Evolutionary conservation across 495 filamentous ascomycete species (phyloP), one percentile per base, ranked within the genome.

Genomic region (Penicillium angulare): DNA sequence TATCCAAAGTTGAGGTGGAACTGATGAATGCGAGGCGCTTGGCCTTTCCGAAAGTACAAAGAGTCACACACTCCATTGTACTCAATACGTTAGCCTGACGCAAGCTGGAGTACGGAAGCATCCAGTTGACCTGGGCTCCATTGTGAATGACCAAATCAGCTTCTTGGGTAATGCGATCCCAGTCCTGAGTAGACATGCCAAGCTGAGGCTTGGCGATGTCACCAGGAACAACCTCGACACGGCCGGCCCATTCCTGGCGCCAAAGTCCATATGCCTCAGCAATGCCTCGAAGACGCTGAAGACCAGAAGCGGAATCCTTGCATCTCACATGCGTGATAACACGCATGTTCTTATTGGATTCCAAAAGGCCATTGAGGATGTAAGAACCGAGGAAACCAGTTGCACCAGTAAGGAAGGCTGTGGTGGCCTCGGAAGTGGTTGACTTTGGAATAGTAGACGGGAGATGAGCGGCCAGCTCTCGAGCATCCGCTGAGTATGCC

Each of bases 381-480:
- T 88, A 92, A 0, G 88, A 83, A 18, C 93, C 93, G 6, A 97
- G 67, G 74, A 96, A 97, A 7, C 92, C 92, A 26, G 93, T 97
- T 0, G 87, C 90, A 24, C 92, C 93, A 12, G 93, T 97, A 5
- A 97, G 74, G 61, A 98, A 86, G 16, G 92, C 73, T 0, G 85
- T 91, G 5, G 77, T 62, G 32, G 71, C 68, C 20, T 52, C 45
- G 31, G 64, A 35, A 15, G 59, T 62, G 57, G 70, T 57, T 7
- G 58, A 31, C 32, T 66, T 57, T 0, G 60, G 65, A 71, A 63
- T 8, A 59, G 60, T 43, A n/a, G 64, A 46, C 5, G 80, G 81
- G 2, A 88, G 69, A 18, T 67, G 61, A 12, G 74, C 66, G 2
- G 56, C 70, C 10, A 92, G 63, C 32, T 83, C 75, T 33, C 76